Evolutionary conservation across 768 basidiomycete species (phyloP), one percentile per base, ranked within the genome.

Genomic region (Piloderma croceum): DNA sequence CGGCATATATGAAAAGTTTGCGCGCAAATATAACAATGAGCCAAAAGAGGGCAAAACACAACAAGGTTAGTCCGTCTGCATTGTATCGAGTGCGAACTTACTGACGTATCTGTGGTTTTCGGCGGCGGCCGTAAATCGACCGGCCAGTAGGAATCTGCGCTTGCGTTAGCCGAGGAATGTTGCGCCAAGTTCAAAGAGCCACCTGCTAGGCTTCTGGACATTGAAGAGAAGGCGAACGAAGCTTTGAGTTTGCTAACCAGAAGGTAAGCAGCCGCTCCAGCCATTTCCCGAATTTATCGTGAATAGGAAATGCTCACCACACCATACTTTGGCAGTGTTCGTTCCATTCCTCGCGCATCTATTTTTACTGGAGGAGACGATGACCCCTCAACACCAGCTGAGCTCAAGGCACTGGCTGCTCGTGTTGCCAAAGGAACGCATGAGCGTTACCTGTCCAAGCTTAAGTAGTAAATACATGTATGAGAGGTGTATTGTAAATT

Each of bases 1-100:
- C 44, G 13, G 49, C 44, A 25, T 53, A 53, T 48, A 48, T 43
- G 6, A 42, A 53, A 7, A 29, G 44, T 44, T 36, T 53, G 29
- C 38, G 41, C 15, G 43, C 51, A 39, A 44, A n/a, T 32, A 42
- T 21, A 3, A 23, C 38, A 34, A 34, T 3, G 11, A 47, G 38
- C 31, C 12, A 39, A 31, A 25, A 34, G 13, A 44, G 33, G 35
- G 13, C 31, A 36, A 34, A 39, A 34, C 32, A 23, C 34, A 15
- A 36, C 5, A 34, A n/a, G n/a, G n/a, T n/a, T n/a, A n/a, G n/a
- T n/a, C n/a, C n/a, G n/a, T n/a, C n/a, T n/a, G n/a, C n/a, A n/a
- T n/a, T n/a, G n/a, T n/a, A n/a, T n/a, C n/a, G n/a, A n/a, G n/a
- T n/a, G n/a, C 10, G 17, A 37, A 19, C 42, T 27, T 40, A 47